Evolutionary conservation across 352 stramenopile genomes (phyloP), one percentile per base, ranked within the genome.

Genomic region (Phytophthora fragariae): DNA sequence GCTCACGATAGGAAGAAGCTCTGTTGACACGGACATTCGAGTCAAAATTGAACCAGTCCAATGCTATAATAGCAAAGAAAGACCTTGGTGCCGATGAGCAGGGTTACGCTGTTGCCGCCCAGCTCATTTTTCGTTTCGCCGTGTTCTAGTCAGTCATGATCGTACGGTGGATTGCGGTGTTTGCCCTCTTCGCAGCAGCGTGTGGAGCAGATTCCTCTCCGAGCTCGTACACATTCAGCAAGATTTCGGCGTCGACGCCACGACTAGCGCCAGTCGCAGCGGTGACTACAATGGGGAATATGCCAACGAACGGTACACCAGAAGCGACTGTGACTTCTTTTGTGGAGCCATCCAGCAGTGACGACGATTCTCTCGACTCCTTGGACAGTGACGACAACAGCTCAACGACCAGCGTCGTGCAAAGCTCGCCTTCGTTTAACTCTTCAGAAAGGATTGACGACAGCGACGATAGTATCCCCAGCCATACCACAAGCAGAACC

Each of bases 81-180:
- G 46, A 52, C 15, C 3, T 24, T 21, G 27, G 27, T 24, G 44
- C 14, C 15, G 53, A 17, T 27, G 33, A 49, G 29, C 29, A 31
- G 29, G 29, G 29, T 1, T 31, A 31, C 29, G 3, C 29, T 21
- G 19, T 21, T 21, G 19, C 19, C 19, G 11, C 31, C 14, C 17
- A 52, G 21, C 46, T 59, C 65, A 72, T 12, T 72, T 57, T 52
- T 60, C 57, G 11, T 68, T 72, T 72, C 57, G 57, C 46, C 57
- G 57, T 61, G 31, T 62, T 62, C 56, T 15, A 19, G 4, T 10
- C 15, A 24, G 29, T 5, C 4, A 72, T 72, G 65, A 72, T 57
- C 56, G 44, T 62, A 39, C 54, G 57, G 49, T 14, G 46, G 49
- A 24, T 68, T 2, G 31, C 17, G 9, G 19, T 61, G 21, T 49